Evolutionary conservation across 805 yeast genomes (phyloP).

Genomic region (Barnettozyma sucrosica): DNA sequence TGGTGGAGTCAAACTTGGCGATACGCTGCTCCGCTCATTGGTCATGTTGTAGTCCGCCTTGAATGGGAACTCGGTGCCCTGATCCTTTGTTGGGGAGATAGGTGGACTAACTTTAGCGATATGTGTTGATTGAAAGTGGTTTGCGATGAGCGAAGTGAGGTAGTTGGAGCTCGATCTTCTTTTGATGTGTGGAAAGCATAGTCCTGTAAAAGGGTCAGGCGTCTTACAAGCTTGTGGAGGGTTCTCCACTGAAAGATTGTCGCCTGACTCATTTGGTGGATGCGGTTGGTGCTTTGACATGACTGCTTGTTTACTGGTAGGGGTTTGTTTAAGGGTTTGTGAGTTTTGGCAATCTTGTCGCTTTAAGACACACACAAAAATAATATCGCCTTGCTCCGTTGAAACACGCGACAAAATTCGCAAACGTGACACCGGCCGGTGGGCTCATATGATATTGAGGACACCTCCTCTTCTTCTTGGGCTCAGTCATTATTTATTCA

Average conservation of each 20-base stretch:
- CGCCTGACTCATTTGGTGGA: neutral
- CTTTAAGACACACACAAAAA: neutral
- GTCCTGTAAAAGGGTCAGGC: neutral
- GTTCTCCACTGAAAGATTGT: neutral
- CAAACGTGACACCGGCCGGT: neutral
- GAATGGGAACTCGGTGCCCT: conserved; percentile 3
- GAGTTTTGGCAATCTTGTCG: neutral
- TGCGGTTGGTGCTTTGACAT: neutral
- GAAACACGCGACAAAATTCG: neutral
- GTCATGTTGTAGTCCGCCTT: conserved; percentile 1
- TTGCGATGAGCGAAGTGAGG: conserved; percentile 2
- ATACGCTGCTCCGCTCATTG: neutral
- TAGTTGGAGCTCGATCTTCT: conserved; percentile 10
- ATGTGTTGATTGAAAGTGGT: conserved; percentile 1
- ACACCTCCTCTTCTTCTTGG: neutral
- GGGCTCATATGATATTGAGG: neutral
- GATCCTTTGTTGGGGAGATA: neutral
- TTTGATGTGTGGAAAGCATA: neutral
- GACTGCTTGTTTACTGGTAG: neutral
- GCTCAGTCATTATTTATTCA: no score
- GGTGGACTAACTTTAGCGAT: conserved; percentile 6
- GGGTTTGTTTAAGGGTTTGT: neutral
- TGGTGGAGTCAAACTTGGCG: conserved; percentile 2
- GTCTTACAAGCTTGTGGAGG: conserved; percentile 17
- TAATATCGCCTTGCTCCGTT: neutral